Evolutionary conservation across 2,329 filamentous ascomycete genomes (phyloP).

Genomic region (Aspergillus sp.): DNA sequence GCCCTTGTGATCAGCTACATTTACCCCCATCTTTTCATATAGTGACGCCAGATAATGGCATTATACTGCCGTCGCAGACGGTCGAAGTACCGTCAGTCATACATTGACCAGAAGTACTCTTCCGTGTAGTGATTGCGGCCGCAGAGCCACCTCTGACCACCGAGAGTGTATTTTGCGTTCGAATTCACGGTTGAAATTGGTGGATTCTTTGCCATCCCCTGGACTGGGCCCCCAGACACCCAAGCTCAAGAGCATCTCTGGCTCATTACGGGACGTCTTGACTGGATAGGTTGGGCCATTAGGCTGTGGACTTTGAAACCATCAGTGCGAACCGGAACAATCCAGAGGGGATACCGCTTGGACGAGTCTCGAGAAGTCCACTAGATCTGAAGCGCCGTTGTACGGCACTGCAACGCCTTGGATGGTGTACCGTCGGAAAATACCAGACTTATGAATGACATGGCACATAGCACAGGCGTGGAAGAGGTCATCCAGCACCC

Average conservation of each 20-base stretch:
- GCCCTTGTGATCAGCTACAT: neutral
- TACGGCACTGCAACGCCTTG: slow-evolving; percentile 57
- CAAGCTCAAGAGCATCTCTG: neutral
- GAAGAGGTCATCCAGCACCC: slow-evolving; percentile 52
- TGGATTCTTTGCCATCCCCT: neutral
- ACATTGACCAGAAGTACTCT: neutral
- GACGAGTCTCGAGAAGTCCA: slow-evolving; percentile 43
- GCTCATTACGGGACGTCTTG: neutral
- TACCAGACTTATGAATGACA: slow-evolving; percentile 52
- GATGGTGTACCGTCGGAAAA: slow-evolving; percentile 50
- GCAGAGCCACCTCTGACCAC: neutral
- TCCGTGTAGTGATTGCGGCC: neutral
- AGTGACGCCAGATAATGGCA: neutral
- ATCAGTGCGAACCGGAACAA: slow-evolving; percentile 42
- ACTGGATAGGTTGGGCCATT: neutral
- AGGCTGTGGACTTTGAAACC: neutral
- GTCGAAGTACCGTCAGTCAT: neutral
- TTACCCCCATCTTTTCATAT: neutral
- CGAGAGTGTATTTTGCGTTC: neutral
- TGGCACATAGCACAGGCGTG: slow-evolving; percentile 56
- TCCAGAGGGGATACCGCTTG: slow-evolving; percentile 50
- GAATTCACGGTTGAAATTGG: neutral
- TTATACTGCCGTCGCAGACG: neutral
- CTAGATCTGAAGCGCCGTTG: slow-evolving; percentile 43
- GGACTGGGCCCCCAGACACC: neutral